Base-by-base conservation (phyloP, 768 basidiomycete species). In the Suillus americanus region DNA sequence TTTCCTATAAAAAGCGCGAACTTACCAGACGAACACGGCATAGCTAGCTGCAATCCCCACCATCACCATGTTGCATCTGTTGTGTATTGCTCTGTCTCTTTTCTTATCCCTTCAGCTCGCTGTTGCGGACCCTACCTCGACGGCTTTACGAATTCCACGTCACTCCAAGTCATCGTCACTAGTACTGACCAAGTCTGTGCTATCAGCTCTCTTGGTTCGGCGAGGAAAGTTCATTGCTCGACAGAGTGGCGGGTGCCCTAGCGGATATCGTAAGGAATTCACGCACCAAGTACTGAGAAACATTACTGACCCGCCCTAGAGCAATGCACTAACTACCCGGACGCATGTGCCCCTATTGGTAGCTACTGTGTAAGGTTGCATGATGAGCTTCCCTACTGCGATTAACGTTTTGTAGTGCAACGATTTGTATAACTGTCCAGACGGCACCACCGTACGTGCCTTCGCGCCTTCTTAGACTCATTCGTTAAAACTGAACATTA, bases 321-420 rank as follows among this genome's bases (percentile, higher is more conserved):
- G 53, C 53, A 54, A 54, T 53, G 73, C 23, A 7, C 68, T 12
- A 71, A 68, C 64, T 71, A 41, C 35, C 68, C 73, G 14, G 2
- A 60, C 13, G 5, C 33, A 37, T 74, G 73, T 28, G 71, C 64
- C 20, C 69, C 62, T 1, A 54, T 50, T 30, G 71, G 71, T 30
- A 64, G 48, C 56, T 68, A 35, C 25, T 74, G 73, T 30, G 73
- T 74, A 69, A 40, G 68, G 48, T 14, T 25, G 13, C 16, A 16
- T 7, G 14, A 25, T 3, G 3, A 35, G 2, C 13, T 18, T 25
- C 3, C 20, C 18, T 16, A 4, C 13, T n/a, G 18, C 20, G 8
- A 16, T 30, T 23, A 38, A 64, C 25, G 61, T 41, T 25, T 16
- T 28, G 30, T n/a, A 74, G 73, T 74, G 73, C 35, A 50, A 28